These are phyloP conservation scores for Clonostachys solani DNA, from an alignment of 2,329 filamentous ascomycete species.

Conservation along the genomic window DNA sequence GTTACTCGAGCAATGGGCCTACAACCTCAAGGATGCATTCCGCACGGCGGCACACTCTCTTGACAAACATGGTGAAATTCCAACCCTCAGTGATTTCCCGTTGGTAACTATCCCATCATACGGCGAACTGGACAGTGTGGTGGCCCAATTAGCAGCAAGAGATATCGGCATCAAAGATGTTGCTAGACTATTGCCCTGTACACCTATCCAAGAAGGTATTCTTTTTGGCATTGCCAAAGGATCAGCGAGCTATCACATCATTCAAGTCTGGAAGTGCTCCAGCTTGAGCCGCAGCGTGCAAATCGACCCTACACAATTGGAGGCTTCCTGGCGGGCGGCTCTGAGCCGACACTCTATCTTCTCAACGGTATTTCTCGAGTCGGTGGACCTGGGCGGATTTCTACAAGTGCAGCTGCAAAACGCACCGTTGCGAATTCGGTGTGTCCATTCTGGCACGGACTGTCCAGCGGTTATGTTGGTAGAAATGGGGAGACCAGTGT, in stretches of 20 bases:
- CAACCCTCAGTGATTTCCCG: constrained; percentile 29
- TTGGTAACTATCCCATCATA: constrained; percentile 20
- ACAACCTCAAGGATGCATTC: not conserved
- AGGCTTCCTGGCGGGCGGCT: not conserved
- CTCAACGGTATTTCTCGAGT: not conserved
- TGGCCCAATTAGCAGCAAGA: constrained; percentile 1
- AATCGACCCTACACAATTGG: not conserved
- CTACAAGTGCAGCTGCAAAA: not conserved
- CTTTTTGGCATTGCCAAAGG: constrained; percentile 39
- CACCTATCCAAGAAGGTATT: constrained; percentile 75
- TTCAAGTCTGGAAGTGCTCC: not conserved
- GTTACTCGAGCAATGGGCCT: not conserved
- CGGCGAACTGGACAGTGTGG: constrained; percentile 14
- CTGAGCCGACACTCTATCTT: not conserved
- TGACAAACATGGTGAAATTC: not conserved
- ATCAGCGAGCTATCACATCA: not conserved
- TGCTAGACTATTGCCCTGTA: constrained; percentile 56
- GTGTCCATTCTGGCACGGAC: not conserved
- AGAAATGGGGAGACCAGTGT: not conserved
- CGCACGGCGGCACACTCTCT: not conserved
- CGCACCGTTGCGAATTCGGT: not conserved
- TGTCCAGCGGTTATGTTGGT: not conserved
- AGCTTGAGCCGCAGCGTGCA: not conserved
- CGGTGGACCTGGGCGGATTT: not conserved
- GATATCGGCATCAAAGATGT: constrained; percentile 12